Base-by-base conservation (phyloP, 306 rosid species). In the Corylus americana region DNA sequence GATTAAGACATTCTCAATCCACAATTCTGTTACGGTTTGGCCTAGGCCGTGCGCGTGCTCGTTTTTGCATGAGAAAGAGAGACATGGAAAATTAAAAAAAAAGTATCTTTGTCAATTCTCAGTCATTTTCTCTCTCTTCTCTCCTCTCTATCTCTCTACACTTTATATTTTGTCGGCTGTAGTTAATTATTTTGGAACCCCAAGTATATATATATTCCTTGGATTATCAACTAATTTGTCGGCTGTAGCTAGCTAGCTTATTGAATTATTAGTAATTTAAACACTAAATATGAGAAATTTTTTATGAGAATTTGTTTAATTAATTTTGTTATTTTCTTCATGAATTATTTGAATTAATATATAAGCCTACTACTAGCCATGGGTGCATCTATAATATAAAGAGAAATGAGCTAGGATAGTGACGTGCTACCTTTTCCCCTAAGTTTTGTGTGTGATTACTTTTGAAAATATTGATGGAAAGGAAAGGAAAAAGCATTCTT, bases 31-130 rank as follows among this genome's bases (percentile, higher is more conserved):
- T 68, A 42, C 29, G 6, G 18, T 16, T 68, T 3, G 27, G 72
- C 25, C 8, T 75, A 69, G 45, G 50, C 29, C 62, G 47, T 53
- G 62, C 70, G 86, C 83, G 76, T 88, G 87, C 79, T 80, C 9
- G 48, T 31, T 69, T 74, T 27, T 80, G 80, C 71, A 76, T 62
- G 70, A 51, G 74, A 80, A 76, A 73, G 81, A 83, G 85, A 67
- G 64, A 83, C 89, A 85, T 74, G 11, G 7, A 3, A 37, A 37
- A 37, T 31, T 31, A 37, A 37, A 37, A 3, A 3, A 42, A 42
- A 4, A 71, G 78, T 17, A 74, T 85, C 85, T 85, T 45, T 49
- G 37, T 37, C 74, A 59, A 17, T 44, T 71, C 44, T 71, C 25
- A 7, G 53, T 37, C 49, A 59, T 50, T 54, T 53, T 29, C 70